A percentile compares a stretch with the other conserved stretches of the same genome.
Evolutionary conservation across 108 stramenopile species (phyloP).

Genomic region (Mayamaea pseudoterrestris): DNA sequence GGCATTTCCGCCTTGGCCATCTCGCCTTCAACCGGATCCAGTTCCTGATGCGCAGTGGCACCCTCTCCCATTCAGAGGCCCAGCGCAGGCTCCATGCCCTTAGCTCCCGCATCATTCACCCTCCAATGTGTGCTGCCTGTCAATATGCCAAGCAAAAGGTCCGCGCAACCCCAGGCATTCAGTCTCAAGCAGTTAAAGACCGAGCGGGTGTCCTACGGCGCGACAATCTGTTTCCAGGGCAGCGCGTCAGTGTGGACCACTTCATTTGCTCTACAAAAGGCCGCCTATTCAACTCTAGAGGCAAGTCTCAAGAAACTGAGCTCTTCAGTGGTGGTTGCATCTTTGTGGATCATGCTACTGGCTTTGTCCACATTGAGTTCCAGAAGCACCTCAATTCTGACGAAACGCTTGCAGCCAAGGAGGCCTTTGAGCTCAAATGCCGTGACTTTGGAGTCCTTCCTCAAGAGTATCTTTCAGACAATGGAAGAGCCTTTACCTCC

Average conservation of each 20-base stretch:
- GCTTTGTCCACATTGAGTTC: background rate
- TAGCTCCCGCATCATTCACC: background rate
- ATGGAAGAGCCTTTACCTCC: conserved; percentile 15
- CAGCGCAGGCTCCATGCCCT: conserved; percentile 1
- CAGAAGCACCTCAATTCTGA: background rate
- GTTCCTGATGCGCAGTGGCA: background rate
- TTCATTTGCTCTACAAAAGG: conserved; percentile 1
- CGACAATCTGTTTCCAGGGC: conserved; percentile 3
- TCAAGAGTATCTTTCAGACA: conserved; percentile 5
- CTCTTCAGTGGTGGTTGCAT: conserved; percentile 1
- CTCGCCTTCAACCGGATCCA: background rate
- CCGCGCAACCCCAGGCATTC: conserved; percentile 1
- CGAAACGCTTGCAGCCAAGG: conserved; percentile 3
- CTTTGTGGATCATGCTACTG: background rate
- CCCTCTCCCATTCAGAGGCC: conserved; percentile 1
- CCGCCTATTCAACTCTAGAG: background rate
- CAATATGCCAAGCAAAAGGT: conserved; percentile 12
- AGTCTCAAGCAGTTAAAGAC: background rate
- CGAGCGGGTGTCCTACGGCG: conserved; percentile 1
- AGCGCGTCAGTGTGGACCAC: conserved; percentile 4
- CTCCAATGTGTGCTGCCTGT: conserved; percentile 10
- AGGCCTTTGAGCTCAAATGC: conserved; percentile 3
- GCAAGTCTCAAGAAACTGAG: background rate
- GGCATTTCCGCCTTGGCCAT: conserved; percentile 4
- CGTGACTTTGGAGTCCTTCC: conserved; percentile 8